A percentile compares a stretch with the other conserved stretches of the same genome.
Evolutionary conservation across 2,329 filamentous ascomycete genomes (phyloP).

Genomic region (Lojkania enalia): DNA sequence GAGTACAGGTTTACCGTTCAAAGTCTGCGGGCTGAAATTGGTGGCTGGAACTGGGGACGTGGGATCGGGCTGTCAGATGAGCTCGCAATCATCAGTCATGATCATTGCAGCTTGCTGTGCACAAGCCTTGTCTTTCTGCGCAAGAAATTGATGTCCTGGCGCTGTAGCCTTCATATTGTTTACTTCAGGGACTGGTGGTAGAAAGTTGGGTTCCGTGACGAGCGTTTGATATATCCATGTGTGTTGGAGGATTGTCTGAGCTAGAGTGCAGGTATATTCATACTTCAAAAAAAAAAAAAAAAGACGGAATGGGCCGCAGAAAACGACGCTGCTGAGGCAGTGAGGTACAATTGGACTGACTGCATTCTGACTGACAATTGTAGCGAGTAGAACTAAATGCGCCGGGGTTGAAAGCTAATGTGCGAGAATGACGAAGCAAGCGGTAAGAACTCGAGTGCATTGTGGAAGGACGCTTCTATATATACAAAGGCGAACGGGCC

Average conservation of each 20-base stretch:
- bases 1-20: slow-evolving; percentile 5
- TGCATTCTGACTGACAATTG: background rate
- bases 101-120: slow-evolving; percentile 7
- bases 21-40: slow-evolving; percentile 5
- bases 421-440: background rate
- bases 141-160: slow-evolving; percentile 4
- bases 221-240: slow-evolving; percentile 4
- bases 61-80: slow-evolving; percentile 5
- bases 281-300: background rate
- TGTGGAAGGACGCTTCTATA: too few relatives aligned
- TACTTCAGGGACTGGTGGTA: slow-evolving; percentile 5
- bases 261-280: background rate
- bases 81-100: slow-evolving; percentile 6
- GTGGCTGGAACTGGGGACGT: background rate
- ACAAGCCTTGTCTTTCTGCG: slow-evolving; percentile 1
- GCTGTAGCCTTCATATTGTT: slow-evolving; percentile 3
- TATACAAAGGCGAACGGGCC: too few relatives aligned
- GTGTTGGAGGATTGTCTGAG: slow-evolving; percentile 3
- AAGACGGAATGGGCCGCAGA: background rate
- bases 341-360: background rate
- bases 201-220: slow-evolving; percentile 3
- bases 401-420: background rate
- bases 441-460: background rate
- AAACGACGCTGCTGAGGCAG: background rate
- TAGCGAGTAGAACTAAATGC: background rate